phyloP scores from a whole-genome alignment of 208 protist species.

The Trypanosoma conorhini region DNA sequence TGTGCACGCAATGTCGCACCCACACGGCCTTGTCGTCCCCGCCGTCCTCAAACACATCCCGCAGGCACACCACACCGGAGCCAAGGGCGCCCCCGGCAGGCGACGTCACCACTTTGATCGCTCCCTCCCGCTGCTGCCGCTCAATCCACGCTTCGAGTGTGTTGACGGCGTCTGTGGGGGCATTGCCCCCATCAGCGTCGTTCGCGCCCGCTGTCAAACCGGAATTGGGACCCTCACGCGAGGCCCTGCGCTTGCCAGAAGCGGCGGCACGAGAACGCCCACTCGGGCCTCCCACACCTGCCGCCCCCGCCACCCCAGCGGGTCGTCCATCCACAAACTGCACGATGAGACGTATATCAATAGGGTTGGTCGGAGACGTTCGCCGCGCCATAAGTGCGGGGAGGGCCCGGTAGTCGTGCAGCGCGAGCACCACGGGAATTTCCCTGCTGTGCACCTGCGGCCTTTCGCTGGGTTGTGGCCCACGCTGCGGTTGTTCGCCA shows the following conservation, averaged over 20 bases:
- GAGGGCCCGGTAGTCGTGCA: slow-evolving; percentile 16
- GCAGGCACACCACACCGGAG: slow-evolving; percentile 12
- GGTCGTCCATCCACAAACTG: slow-evolving; percentile 18
- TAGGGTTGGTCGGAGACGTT: not conserved
- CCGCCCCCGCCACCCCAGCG: not conserved
- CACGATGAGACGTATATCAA: slow-evolving; percentile 28
- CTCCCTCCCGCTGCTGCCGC: not conserved
- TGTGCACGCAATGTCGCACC: slow-evolving; percentile 18
- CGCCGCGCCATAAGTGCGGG: not conserved
- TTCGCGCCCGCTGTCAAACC: not conserved
- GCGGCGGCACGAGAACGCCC: not conserved
- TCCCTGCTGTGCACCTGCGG: not conserved
- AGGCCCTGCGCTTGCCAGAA: not conserved
- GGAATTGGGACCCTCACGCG: not conserved
- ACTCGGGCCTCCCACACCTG: not conserved
- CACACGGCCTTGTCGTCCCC: slow-evolving; percentile 16
- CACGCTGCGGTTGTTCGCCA: not conserved
- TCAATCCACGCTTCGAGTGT: slow-evolving; percentile 18
- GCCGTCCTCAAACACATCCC: slow-evolving; percentile 16
- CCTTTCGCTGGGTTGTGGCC: not conserved
- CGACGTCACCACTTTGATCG: not conserved
- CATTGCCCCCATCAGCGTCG: not conserved
- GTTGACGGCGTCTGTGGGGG: not conserved
- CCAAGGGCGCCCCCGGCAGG: not conserved
- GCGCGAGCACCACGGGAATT: slow-evolving; percentile 6